Percentiles rank a stretch among this genome's conserved stretches.
These are phyloP conservation scores for Lasiosphaeria hispida DNA, from an alignment of 495 filamentous ascomycete species.

Conservation along the genomic window DNA sequence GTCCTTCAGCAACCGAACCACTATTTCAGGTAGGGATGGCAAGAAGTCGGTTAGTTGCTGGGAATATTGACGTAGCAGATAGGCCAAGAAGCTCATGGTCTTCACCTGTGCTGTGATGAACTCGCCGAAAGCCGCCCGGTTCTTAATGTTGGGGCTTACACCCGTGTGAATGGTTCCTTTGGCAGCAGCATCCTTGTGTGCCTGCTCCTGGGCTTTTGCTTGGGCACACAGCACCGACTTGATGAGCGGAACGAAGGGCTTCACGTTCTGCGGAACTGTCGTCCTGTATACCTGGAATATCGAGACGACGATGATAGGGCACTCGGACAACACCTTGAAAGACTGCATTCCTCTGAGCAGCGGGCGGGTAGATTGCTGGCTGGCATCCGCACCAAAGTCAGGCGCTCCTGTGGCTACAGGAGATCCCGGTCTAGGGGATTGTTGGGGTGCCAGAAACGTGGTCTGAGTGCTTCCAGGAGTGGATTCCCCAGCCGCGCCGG, in stretches of 20 bases:
- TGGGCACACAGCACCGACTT: constrained; percentile 86
- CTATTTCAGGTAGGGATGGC: constrained; percentile 80
- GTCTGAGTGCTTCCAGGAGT: constrained; percentile 73
- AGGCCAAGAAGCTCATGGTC: constrained; percentile 98
- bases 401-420: constrained; percentile 66
- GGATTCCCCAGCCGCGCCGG: constrained; percentile 59
- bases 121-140: constrained; percentile 91
- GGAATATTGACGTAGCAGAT: constrained; percentile 84
- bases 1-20: constrained; percentile 88
- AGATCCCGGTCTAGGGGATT: constrained; percentile 85
- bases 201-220: constrained; percentile 89
- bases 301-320: constrained; percentile 97
- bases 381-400: constrained; percentile 60
- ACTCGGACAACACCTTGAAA: constrained; percentile 97
- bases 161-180: constrained; percentile 83
- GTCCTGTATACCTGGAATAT: constrained; percentile 89
- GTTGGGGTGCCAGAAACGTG: constrained; percentile 55
- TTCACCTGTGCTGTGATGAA: constrained; percentile 98
- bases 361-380: constrained; percentile 74
- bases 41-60: constrained; percentile 88
- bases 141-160: constrained; percentile 90
- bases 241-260: constrained; percentile 88
- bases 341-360: constrained; percentile 93
- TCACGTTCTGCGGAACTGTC: constrained; percentile 80
- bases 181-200: constrained; percentile 76